phyloP scores from a whole-genome alignment of 1,139 yeast genomes.

The Taphrina populina region DNA sequence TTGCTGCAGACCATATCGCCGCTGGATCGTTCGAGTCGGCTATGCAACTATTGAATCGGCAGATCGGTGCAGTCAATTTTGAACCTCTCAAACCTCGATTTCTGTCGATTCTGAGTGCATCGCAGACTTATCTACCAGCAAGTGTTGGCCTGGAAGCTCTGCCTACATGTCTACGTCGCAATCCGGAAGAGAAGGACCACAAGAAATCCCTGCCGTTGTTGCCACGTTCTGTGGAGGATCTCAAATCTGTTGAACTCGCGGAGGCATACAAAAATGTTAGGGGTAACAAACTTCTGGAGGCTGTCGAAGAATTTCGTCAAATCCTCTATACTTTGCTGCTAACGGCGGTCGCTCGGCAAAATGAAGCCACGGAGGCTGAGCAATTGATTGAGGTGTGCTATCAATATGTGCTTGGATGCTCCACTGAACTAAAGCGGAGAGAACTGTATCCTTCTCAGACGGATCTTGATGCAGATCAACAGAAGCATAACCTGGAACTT shows the following conservation, averaged over 20 bases:
- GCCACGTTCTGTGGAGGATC: conserved; percentile 54
- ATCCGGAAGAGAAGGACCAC: conserved; percentile 50
- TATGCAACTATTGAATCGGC: conserved; percentile 76
- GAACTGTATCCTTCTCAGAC: conserved; percentile 46
- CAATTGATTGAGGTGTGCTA: conserved; percentile 73
- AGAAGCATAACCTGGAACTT: conserved; percentile 83
- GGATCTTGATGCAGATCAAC: conserved; percentile 55
- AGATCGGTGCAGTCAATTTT: conserved; percentile 79
- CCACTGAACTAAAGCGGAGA: conserved; percentile 87
- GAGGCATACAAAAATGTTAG: conserved; percentile 81
- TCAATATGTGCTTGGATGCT: conserved; percentile 86
- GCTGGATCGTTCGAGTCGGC: conserved; percentile 97
- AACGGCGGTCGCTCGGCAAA: conserved; percentile 67
- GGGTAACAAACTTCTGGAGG: conserved; percentile 75
- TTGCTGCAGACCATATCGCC: conserved; percentile 91
- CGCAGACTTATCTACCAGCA: conserved; percentile 73
- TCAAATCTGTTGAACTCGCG: conserved; percentile 56
- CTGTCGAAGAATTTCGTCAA: conserved; percentile 73
- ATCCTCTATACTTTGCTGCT: conserved; percentile 75
- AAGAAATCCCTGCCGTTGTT: conserved; percentile 66
- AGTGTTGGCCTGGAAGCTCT: conserved; percentile 71
- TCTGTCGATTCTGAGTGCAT: conserved; percentile 75
- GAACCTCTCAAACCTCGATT: conserved; percentile 84
- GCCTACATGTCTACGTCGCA: conserved; percentile 68
- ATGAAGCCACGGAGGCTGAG: conserved; percentile 64